phyloP scores from a whole-genome alignment of 495 filamentous ascomycete genomes.

The Neurospora sp. region DNA sequence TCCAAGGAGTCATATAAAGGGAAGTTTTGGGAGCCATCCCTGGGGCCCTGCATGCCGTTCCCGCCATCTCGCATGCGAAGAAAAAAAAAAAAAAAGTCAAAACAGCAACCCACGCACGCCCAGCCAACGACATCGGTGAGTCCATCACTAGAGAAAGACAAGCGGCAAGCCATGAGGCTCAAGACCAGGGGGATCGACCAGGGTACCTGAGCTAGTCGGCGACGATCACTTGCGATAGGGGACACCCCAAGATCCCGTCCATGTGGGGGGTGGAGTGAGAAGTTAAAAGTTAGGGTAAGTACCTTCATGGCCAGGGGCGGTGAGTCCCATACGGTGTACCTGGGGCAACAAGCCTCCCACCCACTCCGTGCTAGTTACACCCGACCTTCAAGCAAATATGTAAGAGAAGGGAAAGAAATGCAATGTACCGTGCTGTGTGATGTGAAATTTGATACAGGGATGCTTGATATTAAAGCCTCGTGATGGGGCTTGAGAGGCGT shows the following conservation, averaged over 20 bases:
- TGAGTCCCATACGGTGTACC: background rate
- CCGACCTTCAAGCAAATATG: background rate
- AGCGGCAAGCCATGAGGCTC: background rate
- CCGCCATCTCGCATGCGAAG: background rate
- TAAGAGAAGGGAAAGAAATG: background rate
- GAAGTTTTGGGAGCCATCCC: background rate
- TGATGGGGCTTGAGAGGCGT: background rate
- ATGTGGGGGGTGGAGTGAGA: background rate
- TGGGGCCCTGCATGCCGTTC: background rate
- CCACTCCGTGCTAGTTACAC: background rate
- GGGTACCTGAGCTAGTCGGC: background rate
- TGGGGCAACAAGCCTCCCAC: background rate
- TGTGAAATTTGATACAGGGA: background rate
- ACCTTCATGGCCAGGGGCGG: background rate
- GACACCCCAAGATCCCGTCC: background rate
- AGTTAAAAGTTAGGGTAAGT: background rate
- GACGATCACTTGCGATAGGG: background rate
- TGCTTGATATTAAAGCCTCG: background rate
- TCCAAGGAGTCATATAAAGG: background rate
- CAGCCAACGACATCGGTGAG: background rate
- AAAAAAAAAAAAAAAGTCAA: background rate
- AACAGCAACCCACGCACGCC: background rate
- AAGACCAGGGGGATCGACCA: background rate
- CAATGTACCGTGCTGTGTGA: background rate
- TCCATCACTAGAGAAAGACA: background rate